phyloP scores from a whole-genome alignment of 768 basidiomycete genomes.

The Naganishia kalamii region DNA sequence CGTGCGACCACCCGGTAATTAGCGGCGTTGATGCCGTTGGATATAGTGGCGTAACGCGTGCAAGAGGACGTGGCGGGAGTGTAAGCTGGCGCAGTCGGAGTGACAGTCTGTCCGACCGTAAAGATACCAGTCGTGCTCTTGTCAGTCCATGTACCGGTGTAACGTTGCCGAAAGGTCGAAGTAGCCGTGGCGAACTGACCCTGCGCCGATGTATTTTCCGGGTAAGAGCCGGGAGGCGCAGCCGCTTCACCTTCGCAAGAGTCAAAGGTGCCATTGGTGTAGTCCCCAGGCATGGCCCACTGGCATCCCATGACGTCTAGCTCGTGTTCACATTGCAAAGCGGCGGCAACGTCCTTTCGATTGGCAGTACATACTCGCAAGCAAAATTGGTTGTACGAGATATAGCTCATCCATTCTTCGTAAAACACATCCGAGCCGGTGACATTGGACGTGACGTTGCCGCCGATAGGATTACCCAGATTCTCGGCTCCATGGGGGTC shows the following conservation, averaged over 20 bases:
- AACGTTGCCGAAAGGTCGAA: conserved; percentile 47
- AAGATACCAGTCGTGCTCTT: conserved; percentile 30
- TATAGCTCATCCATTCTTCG: conserved; percentile 53
- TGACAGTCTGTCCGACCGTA: conserved; percentile 46
- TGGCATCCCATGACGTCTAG: conserved; percentile 46
- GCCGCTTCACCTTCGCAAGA: conserved; percentile 50
- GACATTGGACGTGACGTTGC: conserved; percentile 47
- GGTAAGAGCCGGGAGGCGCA: conserved; percentile 50
- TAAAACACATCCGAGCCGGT: conserved; percentile 46
- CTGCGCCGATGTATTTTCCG: conserved; percentile 14
- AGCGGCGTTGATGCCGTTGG: not conserved
- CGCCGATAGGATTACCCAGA: conserved; percentile 48
- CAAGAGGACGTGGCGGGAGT: conserved; percentile 24
- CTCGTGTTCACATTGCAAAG: conserved; percentile 45
- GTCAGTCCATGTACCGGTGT: conserved; percentile 39
- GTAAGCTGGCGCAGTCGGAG: conserved; percentile 35
- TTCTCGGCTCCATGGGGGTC: conserved; percentile 40
- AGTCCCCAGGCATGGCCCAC: conserved; percentile 24
- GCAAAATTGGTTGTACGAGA: conserved; percentile 50
- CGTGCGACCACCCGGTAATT: too few species aligned
- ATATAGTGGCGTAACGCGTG: conserved; percentile 36
- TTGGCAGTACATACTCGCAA: conserved; percentile 50
- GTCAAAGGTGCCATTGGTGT: conserved; percentile 49
- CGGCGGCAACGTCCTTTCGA: conserved; percentile 48
- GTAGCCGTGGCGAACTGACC: conserved; percentile 24